These are phyloP conservation scores for Clonostachys rosea DNA, from an alignment of 2,329 filamentous ascomycete genomes.

Conservation along the genomic window DNA sequence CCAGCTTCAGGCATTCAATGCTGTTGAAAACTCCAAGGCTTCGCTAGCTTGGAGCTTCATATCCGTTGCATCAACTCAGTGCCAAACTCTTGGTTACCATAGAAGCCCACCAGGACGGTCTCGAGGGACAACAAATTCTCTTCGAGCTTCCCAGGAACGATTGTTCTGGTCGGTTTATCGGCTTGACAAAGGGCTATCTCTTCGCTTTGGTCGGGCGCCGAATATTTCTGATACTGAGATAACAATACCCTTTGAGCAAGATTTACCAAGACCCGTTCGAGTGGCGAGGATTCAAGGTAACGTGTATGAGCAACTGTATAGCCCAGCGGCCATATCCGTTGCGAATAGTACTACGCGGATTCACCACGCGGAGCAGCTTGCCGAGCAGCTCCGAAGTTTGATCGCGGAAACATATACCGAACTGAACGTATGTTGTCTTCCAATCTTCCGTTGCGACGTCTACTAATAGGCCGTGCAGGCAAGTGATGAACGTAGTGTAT, in stretches of 20 bases:
- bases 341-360: no score
- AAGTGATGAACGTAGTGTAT: no score
- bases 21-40: conserved; percentile 22
- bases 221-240: conserved; percentile 24
- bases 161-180: conserved; percentile 28
- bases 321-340: conserved; percentile 6
- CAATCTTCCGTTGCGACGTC: no score
- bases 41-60: conserved; percentile 26
- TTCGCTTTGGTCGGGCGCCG: conserved; percentile 25
- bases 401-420: no score
- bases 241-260: conserved; percentile 7
- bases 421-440: no score
- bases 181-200: conserved; percentile 26
- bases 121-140: no score
- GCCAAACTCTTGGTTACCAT: conserved; percentile 25
- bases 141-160: no score
- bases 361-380: no score
- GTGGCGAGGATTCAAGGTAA: conserved; percentile 19
- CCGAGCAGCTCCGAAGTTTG: no score
- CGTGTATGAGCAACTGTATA: conserved; percentile 25
- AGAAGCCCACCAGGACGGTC: background rate
- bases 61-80: conserved; percentile 23
- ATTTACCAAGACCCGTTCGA: conserved; percentile 9
- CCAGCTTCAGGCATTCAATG: conserved; percentile 18
- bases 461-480: background rate